Percentiles rank a stretch among this genome's conserved stretches.
phyloP scores from a whole-genome alignment of 345 rosid species.

The Sisymbrium altissimum region DNA sequence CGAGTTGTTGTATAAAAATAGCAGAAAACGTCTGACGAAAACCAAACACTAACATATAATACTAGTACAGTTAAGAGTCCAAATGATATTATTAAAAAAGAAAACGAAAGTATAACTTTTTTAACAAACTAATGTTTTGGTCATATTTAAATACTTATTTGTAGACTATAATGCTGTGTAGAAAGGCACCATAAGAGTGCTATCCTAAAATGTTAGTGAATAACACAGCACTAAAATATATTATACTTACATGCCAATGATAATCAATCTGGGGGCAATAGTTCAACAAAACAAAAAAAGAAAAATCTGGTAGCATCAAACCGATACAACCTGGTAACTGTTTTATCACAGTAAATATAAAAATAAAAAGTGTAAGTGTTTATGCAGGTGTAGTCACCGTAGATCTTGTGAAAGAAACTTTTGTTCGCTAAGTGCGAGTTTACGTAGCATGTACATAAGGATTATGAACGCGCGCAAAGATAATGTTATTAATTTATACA shows the following conservation, averaged over 20 bases:
- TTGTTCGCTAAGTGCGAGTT: conserved; percentile 10
- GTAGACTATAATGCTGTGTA: conserved; percentile 13
- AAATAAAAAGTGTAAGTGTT: conserved; percentile 3
- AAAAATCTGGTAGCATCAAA: conserved; percentile 1
- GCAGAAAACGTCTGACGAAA: neutral
- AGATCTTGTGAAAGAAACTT: conserved; percentile 5
- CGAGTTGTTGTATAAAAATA: neutral
- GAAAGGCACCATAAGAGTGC: conserved; percentile 10
- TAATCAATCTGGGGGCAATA: too few relatives aligned
- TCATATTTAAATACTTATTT: neutral
- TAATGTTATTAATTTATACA: neutral
- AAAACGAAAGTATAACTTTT: neutral
- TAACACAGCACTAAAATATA: conserved; percentile 8
- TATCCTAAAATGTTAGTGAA: neutral
- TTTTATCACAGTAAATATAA: neutral
- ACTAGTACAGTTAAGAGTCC: conserved; percentile 1
- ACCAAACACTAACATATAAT: neutral
- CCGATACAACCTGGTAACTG: neutral
- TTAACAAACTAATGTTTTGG: conserved; percentile 4
- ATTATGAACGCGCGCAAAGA: neutral
- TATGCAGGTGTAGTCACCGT: neutral
- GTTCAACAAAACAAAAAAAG: too few relatives aligned
- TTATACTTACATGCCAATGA: neutral
- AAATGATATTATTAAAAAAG: neutral
- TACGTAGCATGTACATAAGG: conserved; percentile 9